phyloP scores from a whole-genome alignment of 2,329 filamentous ascomycete genomes.

The Conoideocrella luteorostrata region DNA sequence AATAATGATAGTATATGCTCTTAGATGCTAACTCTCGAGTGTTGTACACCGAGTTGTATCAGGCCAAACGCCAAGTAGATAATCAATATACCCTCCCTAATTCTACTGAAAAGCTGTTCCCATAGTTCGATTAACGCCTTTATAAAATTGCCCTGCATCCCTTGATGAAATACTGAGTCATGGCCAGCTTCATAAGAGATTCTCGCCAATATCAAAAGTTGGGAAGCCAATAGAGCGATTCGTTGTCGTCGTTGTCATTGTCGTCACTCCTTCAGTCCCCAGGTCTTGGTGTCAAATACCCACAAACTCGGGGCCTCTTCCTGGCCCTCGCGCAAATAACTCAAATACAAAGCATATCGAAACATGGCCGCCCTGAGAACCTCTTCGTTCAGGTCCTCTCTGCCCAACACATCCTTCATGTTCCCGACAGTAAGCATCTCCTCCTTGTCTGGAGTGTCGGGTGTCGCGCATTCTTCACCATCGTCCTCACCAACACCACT shows the following conservation, averaged over 20 bases:
- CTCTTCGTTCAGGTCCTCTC: slow-evolving; percentile 17
- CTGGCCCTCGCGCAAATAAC: slow-evolving; percentile 21
- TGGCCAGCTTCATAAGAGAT: too few relatives aligned
- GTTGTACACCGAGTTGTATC: not conserved
- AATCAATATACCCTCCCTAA: not conserved
- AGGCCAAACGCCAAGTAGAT: not conserved
- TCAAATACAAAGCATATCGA: slow-evolving; percentile 29
- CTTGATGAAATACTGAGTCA: too few relatives aligned
- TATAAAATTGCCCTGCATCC: too few relatives aligned
- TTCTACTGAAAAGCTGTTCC: not conserved
- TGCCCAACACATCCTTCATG: slow-evolving; percentile 13
- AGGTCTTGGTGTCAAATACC: slow-evolving; percentile 20
- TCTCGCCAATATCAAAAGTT: too few relatives aligned
- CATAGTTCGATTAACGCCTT: too few relatives aligned
- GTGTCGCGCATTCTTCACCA: too few relatives aligned
- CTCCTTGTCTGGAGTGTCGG: too few relatives aligned
- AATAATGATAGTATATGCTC: not conserved
- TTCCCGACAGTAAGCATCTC: slow-evolving; percentile 14
- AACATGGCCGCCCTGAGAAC: slow-evolving; percentile 23
- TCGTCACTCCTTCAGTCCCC: slow-evolving; percentile 9
- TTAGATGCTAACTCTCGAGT: not conserved
- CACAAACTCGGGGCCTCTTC: slow-evolving; percentile 23
- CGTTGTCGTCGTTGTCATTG: too few relatives aligned
- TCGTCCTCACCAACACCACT: slow-evolving; percentile 7
- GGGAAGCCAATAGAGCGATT: too few relatives aligned